phyloP scores from a whole-genome alignment of 805 yeast genomes.

The Saturnispora quitensis region DNA sequence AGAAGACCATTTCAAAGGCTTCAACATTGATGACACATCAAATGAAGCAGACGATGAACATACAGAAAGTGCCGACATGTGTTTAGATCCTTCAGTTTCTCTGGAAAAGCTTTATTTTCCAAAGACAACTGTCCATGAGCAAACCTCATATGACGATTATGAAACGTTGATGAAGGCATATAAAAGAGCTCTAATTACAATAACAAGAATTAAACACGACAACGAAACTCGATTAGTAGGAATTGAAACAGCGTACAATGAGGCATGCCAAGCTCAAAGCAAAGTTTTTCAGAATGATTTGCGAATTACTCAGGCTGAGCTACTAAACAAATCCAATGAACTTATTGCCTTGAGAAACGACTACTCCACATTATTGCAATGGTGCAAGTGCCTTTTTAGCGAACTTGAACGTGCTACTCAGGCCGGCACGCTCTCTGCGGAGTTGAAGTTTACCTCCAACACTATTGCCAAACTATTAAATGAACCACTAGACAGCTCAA shows the following conservation, averaged over 20 bases:
- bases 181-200: neutral
- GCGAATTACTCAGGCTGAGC: neutral
- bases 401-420: slow-evolving; percentile 4
- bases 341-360: neutral
- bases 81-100: neutral
- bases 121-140: neutral
- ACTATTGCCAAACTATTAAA: neutral
- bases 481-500: neutral
- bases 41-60: slow-evolving; percentile 8
- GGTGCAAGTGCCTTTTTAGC: slow-evolving; percentile 2
- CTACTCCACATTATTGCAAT: neutral
- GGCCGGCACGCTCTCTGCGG: neutral
- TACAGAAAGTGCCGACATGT: neutral
- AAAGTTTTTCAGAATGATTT: neutral
- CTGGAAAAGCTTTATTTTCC: neutral
- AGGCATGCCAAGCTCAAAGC: neutral
- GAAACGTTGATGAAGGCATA: neutral
- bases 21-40: neutral
- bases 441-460: neutral
- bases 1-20: neutral
- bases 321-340: neutral
- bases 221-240: neutral
- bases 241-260: neutral
- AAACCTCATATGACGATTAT: neutral
- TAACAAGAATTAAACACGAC: neutral